These are phyloP conservation scores for Termitomyces bulborhizus DNA, from an alignment of 768 basidiomycete genomes.

Conservation along the genomic window DNA sequence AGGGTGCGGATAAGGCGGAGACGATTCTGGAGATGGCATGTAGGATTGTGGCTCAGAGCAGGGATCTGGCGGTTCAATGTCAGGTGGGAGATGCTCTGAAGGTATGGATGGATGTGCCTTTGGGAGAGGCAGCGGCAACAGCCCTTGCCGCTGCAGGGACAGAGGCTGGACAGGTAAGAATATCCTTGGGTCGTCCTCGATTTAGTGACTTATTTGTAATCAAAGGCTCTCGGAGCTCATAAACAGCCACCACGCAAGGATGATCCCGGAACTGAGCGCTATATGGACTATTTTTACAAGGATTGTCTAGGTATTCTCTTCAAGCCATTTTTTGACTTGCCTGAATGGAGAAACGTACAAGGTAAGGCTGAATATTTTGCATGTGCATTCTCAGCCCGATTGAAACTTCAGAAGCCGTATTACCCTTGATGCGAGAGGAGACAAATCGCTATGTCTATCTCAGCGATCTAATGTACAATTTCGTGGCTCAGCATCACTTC, in stretches of 20 bases:
- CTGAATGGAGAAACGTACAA: slow-evolving; percentile 48
- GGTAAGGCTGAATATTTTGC: slow-evolving; percentile 14
- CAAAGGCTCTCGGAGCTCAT: slow-evolving; percentile 33
- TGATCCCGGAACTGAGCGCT: slow-evolving; percentile 81
- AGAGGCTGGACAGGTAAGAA: slow-evolving; percentile 25
- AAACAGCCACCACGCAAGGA: slow-evolving; percentile 57
- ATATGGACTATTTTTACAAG: slow-evolving; percentile 93
- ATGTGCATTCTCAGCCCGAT: neutral
- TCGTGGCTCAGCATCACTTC: slow-evolving; percentile 84
- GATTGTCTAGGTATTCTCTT: slow-evolving; percentile 72
- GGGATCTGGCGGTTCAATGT: slow-evolving; percentile 83
- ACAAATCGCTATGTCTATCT: slow-evolving; percentile 84
- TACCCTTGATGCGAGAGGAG: slow-evolving; percentile 63
- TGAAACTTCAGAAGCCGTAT: slow-evolving; percentile 35
- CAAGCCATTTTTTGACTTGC: slow-evolving; percentile 69
- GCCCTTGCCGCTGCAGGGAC: slow-evolving; percentile 26
- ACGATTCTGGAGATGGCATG: slow-evolving; percentile 75
- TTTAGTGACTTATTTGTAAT: slow-evolving; percentile 10
- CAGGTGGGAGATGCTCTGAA: slow-evolving; percentile 86
- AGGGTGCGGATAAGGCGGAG: slow-evolving; percentile 57
- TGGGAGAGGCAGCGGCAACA: slow-evolving; percentile 22
- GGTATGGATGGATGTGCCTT: slow-evolving; percentile 74
- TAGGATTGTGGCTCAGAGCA: slow-evolving; percentile 69
- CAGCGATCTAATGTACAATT: slow-evolving; percentile 87
- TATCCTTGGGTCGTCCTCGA: neutral